Base-by-base conservation (phyloP, 768 basidiomycete genomes). In the Holtermannia corniformis region DNA sequence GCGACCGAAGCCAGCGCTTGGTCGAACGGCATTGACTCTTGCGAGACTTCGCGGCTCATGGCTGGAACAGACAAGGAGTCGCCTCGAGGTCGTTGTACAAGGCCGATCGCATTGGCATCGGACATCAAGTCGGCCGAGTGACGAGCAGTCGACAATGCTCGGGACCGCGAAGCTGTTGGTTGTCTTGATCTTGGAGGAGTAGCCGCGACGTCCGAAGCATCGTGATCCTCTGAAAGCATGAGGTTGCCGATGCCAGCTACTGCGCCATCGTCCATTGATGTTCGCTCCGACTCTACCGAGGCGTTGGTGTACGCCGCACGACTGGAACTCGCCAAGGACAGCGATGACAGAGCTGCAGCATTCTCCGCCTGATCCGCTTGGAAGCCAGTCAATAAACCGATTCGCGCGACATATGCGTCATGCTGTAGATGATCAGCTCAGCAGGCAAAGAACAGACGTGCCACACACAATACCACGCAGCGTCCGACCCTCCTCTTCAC, bases 391-490 rank as follows among this genome's bases (percentile, higher is more conserved):
- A 72, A 50, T 5, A 72, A 56, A 37, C 55, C 57, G 47, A 72
- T 67, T 13, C 70, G 61, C 19, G 66, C 67, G n/a, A 70, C 63
- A 50, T 72, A 72, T 3, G 70, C 70, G 43, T 72, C 70, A 47
- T 72, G 70, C 70, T 71, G 50, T 3, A 12, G 22, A 19, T 5
- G 16, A 44, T 40, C 23, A 51, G 19, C 27, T 20, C 25, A 44
- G 43, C 44, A 50, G n/a, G 12, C 3, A 47, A n/a, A 51, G 54
- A 20, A 21, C 13, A 16, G 11, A 50, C 44, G 14, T 26, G n/a
- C 25, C 1, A 68, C 70, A 67, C 61, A 71, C 70, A 40, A 72
- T 72, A 4, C 68, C 70, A 41, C 58, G 55, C 45, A 72, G 50
- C 4, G 68, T 72, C 42, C 65, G 47, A 1, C 70, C 70, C 50